Conservation (phyloP, 495 filamentous ascomycete species). For the Rhizodiscina lignyota region DNA sequence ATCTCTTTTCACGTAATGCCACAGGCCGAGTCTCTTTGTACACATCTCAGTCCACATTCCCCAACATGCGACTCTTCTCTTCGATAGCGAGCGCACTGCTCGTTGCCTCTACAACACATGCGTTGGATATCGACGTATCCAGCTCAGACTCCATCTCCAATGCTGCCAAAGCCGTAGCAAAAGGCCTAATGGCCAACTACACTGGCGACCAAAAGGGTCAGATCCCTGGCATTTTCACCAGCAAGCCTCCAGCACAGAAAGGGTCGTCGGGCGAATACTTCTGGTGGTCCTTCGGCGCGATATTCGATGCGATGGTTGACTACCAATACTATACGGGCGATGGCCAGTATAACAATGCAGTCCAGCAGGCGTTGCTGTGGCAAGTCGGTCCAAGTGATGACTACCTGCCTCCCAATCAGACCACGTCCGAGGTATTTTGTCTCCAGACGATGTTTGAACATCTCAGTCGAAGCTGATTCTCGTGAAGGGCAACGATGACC, state of each 20-base stretch:
- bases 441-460: constrained; percentile 8
- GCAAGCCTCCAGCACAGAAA: no score
- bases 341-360: constrained; percentile 50
- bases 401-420: constrained; percentile 74
- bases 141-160: neutral
- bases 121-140: no score
- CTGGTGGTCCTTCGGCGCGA: constrained; percentile 69
- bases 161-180: neutral
- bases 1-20: no score
- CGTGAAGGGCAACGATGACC: constrained; percentile 19
- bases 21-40: no score
- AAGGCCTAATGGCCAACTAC: neutral
- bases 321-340: constrained; percentile 78
- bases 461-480: no score
- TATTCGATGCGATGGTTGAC: constrained; percentile 62
- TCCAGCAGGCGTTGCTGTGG: constrained; percentile 47
- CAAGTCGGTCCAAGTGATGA: constrained; percentile 51
- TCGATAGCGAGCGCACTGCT: no score
- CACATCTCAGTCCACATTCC: no score
- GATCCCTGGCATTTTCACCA: neutral
- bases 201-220: neutral
- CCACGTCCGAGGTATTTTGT: constrained; percentile 13
- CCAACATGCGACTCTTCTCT: no score
- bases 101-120: no score
- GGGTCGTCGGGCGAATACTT: constrained; percentile 26